phyloP scores from a whole-genome alignment of 345 rosid species.

The Luvunga scandens region DNA sequence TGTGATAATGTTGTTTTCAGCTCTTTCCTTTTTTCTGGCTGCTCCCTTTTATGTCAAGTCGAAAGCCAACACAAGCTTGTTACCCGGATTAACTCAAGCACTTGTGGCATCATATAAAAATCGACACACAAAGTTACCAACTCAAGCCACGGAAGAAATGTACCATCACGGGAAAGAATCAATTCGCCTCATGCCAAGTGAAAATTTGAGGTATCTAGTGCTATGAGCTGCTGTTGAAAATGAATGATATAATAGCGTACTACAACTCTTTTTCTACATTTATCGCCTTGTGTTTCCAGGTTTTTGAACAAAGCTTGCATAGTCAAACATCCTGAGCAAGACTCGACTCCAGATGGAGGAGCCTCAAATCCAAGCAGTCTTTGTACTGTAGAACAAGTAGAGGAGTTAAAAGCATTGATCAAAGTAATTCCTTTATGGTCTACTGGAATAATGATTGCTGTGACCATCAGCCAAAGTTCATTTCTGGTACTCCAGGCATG shows the following conservation, averaged over 20 bases:
- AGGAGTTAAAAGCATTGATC: constrained; percentile 54
- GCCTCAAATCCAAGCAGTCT: constrained; percentile 43
- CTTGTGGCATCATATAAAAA: constrained; percentile 33
- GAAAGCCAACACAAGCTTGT: constrained; percentile 24
- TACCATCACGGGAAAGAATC: constrained; percentile 25
- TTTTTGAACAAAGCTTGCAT: constrained; percentile 56
- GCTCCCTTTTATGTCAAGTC: constrained; percentile 39
- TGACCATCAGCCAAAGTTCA: constrained; percentile 35
- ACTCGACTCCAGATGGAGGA: constrained; percentile 29
- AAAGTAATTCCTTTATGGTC: constrained; percentile 51
- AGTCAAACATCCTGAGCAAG: constrained; percentile 30
- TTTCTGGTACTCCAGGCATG: background rate
- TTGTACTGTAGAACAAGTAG: constrained; percentile 59
- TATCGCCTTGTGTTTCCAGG: constrained; percentile 22
- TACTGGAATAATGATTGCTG: constrained; percentile 39
- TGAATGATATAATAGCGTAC: no score
- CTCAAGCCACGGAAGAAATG: constrained; percentile 3
- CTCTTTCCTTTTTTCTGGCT: constrained; percentile 39
- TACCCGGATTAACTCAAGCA: constrained; percentile 49
- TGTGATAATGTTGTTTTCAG: constrained; percentile 39
- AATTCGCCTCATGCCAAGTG: constrained; percentile 30
- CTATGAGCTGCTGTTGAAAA: background rate
- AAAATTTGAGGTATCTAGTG: constrained; percentile 36
- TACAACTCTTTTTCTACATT: background rate
- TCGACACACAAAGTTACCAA: constrained; percentile 23